phyloP scores from a whole-genome alignment of 495 filamentous ascomycete genomes.

The Xylaria palmicola region DNA sequence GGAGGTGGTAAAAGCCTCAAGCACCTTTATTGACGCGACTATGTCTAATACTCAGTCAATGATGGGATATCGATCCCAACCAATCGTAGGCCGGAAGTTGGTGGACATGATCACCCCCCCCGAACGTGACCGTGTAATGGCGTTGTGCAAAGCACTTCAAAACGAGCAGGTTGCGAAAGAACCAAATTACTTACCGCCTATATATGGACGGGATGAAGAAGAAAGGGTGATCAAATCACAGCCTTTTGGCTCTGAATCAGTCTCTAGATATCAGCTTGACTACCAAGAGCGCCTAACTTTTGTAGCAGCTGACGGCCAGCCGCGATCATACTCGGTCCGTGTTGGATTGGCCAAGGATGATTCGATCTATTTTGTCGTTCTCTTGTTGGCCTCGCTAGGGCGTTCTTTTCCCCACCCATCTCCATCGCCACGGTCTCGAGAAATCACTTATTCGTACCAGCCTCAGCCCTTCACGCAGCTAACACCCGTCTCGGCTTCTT shows the following conservation, averaged over 20 bases:
- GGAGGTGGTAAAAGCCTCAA: constrained; percentile 54
- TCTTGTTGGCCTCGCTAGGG: constrained; percentile 35
- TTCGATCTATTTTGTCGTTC: constrained; percentile 54
- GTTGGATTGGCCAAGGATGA: constrained; percentile 51
- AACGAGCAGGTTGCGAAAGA: constrained; percentile 51
- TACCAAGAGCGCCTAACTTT: constrained; percentile 53
- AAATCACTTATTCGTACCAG: constrained; percentile 46
- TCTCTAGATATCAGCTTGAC: constrained; percentile 43
- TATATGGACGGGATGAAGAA: constrained; percentile 46
- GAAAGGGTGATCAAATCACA: constrained; percentile 49
- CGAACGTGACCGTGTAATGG: constrained; percentile 52
- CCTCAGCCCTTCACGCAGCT: constrained; percentile 40
- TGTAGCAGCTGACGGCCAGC: constrained; percentile 44
- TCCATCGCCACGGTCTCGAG: constrained; percentile 48
- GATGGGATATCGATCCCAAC: constrained; percentile 39
- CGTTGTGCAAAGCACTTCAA: constrained; percentile 45
- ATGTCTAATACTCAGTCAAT: constrained; percentile 24
- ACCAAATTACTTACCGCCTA: constrained; percentile 57
- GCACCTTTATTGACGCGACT: constrained; percentile 44
- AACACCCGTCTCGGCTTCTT: constrained; percentile 43
- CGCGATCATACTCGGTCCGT: constrained; percentile 40
- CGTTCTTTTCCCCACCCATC: constrained; percentile 42
- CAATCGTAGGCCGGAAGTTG: constrained; percentile 42
- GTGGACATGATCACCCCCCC: constrained; percentile 46
- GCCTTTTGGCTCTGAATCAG: constrained; percentile 46